Conservation (phyloP, 805 yeast genomes). For the Millerago galiae region DNA sequence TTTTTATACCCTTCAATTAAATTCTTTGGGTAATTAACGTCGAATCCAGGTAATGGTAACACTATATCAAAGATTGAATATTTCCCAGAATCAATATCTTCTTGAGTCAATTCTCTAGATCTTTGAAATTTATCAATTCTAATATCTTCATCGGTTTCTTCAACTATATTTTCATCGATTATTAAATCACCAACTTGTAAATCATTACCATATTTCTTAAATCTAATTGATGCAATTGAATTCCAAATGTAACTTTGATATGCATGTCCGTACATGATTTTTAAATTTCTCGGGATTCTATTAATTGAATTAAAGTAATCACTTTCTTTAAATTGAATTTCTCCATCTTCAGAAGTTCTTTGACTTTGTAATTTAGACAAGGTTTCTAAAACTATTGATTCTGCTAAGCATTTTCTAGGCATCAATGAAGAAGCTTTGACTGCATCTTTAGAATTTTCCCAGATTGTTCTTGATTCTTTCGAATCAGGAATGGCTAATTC, state of each 20-base stretch:
- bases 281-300: slow-evolving; percentile 85
- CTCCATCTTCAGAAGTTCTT: slow-evolving; percentile 28
- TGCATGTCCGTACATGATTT: slow-evolving; percentile 96
- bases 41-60: slow-evolving; percentile 95
- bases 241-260: slow-evolving; percentile 98
- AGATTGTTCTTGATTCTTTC: slow-evolving; percentile 70
- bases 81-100: slow-evolving; percentile 53
- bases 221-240: slow-evolving; percentile 68
- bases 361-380: slow-evolving; percentile 46
- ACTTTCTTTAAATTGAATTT: slow-evolving; percentile 33
- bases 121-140: slow-evolving; percentile 49
- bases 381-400: slow-evolving; percentile 58
- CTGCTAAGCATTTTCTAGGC: slow-evolving; percentile 90
- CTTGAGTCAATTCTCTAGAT: slow-evolving; percentile 70
- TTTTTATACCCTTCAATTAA: slow-evolving; percentile 45
- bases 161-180: slow-evolving; percentile 37
- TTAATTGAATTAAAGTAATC: slow-evolving; percentile 76
- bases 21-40: slow-evolving; percentile 77
- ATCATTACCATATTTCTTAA: slow-evolving; percentile 59
- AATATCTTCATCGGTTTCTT: slow-evolving; percentile 66
- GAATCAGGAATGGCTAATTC: slow-evolving; percentile 80
- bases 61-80: slow-evolving; percentile 78
- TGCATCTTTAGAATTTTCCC: slow-evolving; percentile 73
- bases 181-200: slow-evolving; percentile 83
- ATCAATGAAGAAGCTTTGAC: slow-evolving; percentile 56